A percentile compares a stretch with the other conserved stretches of the same genome.
These are phyloP conservation scores for Microsporum ferrugineum DNA, from an alignment of 2,329 filamentous ascomycete species.

Conservation along the genomic window DNA sequence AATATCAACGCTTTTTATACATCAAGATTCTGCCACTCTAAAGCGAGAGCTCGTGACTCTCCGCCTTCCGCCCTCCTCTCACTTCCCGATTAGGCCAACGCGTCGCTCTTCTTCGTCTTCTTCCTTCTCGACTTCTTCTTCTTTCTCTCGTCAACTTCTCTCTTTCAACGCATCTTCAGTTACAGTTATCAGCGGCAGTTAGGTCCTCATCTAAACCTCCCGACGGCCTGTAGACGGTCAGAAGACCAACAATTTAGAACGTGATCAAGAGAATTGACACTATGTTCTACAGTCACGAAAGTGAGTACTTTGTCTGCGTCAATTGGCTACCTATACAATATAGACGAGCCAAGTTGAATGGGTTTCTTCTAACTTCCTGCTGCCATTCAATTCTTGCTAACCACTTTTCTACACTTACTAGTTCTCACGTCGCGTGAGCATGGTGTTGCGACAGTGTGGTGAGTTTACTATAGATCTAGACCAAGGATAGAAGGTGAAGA, in stretches of 20 bases:
- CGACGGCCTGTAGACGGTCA: not conserved
- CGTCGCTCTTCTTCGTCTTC: not conserved
- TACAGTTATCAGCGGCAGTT: too few relatives aligned
- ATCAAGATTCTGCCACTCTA: not conserved
- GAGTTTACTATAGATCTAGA: conserved; percentile 23
- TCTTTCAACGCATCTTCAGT: not conserved
- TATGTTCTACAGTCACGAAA: conserved; percentile 97
- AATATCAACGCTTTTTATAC: not conserved
- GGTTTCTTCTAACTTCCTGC: not conserved
- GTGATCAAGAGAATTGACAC: conserved; percentile 2
- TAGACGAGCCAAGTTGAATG: not conserved
- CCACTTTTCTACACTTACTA: conserved; percentile 18
- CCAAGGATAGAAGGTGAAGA: not conserved
- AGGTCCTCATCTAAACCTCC: not conserved
- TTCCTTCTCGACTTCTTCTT: not conserved
- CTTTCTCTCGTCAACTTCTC: not conserved
- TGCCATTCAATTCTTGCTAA: not conserved
- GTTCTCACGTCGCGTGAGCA: conserved; percentile 77
- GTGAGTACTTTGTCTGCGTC: conserved; percentile 40
- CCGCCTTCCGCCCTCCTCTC: conserved; percentile 2
- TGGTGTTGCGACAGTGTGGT: conserved; percentile 94
- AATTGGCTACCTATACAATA: not conserved
- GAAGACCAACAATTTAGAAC: not conserved
- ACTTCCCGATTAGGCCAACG: conserved; percentile 4
- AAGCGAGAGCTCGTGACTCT: not conserved